phyloP scores from a whole-genome alignment of 1,284 basidiomycete genomes.

The Spongiforma sp. region DNA sequence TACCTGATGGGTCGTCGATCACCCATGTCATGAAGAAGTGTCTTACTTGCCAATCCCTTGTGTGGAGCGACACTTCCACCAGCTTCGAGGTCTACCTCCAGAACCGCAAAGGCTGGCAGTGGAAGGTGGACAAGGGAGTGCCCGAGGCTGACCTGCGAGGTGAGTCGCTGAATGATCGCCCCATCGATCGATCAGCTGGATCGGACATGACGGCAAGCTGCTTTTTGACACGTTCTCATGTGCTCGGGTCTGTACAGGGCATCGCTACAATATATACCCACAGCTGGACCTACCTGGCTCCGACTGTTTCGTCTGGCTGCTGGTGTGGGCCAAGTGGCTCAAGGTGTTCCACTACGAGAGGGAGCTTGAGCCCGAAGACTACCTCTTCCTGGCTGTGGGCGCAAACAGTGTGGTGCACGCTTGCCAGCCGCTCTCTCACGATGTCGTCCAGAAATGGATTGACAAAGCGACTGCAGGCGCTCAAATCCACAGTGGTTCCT shows the following conservation, averaged over 20 bases:
- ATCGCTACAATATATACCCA: constrained; percentile 37
- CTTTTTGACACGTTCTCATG: no score
- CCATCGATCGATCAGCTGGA: not conserved
- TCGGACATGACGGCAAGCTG: no score
- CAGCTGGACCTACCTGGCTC: constrained; percentile 30
- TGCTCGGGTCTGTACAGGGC: no score
- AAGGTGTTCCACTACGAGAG: constrained; percentile 22
- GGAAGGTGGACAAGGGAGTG: constrained; percentile 12
- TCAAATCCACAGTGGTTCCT: no score
- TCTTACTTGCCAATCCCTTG: not conserved
- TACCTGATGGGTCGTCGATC: not conserved
- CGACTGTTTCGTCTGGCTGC: constrained; percentile 34
- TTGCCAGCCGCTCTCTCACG: constrained; percentile 27
- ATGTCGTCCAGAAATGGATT: constrained; percentile 34
- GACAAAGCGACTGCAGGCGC: no score
- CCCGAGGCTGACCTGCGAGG: constrained; percentile 1
- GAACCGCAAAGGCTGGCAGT: constrained; percentile 17
- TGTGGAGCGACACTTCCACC: not conserved
- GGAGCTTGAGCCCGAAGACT: constrained; percentile 33
- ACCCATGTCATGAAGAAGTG: constrained; percentile 5
- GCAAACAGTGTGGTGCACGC: constrained; percentile 34
- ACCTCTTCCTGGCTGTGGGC: constrained; percentile 40
- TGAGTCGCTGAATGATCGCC: not conserved
- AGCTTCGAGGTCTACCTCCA: constrained; percentile 12
- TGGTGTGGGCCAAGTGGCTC: constrained; percentile 33